A percentile compares a stretch with the other conserved stretches of the same genome.
These are phyloP conservation scores for Penicillium diatomitis DNA, from an alignment of 495 filamentous ascomycete species.

Conservation along the genomic window DNA sequence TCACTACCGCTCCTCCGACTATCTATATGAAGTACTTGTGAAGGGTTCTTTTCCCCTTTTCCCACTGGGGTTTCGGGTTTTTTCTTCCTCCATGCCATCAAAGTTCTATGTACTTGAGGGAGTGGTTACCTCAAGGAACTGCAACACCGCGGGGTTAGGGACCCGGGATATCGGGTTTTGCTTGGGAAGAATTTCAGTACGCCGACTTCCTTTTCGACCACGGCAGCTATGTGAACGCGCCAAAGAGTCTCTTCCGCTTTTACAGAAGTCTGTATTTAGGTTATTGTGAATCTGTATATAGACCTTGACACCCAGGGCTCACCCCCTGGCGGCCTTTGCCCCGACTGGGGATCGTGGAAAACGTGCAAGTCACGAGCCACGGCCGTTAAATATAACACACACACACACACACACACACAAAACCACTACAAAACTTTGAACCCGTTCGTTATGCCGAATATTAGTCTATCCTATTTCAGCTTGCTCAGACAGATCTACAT, in stretches of 20 bases:
- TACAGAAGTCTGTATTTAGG: no score
- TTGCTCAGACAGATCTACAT: no score
- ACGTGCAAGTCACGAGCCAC: neutral
- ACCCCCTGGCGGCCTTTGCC: neutral
- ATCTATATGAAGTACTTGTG: neutral
- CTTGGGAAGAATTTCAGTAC: no score
- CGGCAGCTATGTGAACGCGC: constrained; percentile 1
- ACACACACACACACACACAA: no score
- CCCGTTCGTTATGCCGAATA: no score
- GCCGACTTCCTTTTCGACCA: neutral
- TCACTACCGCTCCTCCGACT: neutral
- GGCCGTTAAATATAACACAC: neutral
- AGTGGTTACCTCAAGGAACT: neutral
- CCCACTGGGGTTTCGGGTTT: neutral
- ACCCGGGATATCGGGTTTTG: neutral
- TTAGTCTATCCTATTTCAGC: no score
- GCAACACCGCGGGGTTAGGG: neutral
- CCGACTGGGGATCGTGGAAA: neutral
- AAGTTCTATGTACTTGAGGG: neutral
- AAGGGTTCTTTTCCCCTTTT: neutral
- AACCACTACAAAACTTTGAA: no score
- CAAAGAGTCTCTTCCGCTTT: constrained; percentile 1
- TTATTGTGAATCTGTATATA: constrained; percentile 1
- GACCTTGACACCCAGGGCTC: neutral
- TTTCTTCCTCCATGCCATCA: neutral